Conservation (phyloP, 2,329 filamentous ascomycete genomes). For the Fusarium agapanthi region DNA sequence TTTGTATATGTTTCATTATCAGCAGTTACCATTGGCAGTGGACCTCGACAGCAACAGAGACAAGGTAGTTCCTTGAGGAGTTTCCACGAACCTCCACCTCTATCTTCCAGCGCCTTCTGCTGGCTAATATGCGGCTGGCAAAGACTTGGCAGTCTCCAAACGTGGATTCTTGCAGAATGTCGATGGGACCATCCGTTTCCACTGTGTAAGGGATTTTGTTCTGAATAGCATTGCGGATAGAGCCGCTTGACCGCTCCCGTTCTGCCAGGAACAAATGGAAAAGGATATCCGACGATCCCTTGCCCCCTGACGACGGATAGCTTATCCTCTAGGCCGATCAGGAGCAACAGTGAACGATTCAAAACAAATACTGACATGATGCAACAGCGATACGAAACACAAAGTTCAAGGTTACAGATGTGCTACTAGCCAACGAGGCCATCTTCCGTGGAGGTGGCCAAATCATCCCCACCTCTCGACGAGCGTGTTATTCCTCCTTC, state of each 20-base stretch:
- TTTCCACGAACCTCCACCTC: slow-evolving; percentile 26
- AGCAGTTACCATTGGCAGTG: slow-evolving; percentile 26
- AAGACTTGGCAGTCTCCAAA: slow-evolving; percentile 21
- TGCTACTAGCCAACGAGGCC: slow-evolving; percentile 84
- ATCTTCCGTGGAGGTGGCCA: slow-evolving; percentile 96
- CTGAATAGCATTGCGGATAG: slow-evolving; percentile 12
- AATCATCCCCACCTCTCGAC: slow-evolving; percentile 92
- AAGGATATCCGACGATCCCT: slow-evolving; percentile 30
- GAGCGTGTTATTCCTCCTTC: slow-evolving; percentile 95
- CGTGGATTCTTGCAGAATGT: slow-evolving; percentile 23
- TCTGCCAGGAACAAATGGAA: slow-evolving; percentile 14
- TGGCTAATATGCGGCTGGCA: slow-evolving; percentile 22
- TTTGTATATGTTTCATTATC: slow-evolving; percentile 9
- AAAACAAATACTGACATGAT: slow-evolving; percentile 40
- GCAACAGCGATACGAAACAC: slow-evolving; percentile 88
- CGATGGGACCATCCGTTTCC: slow-evolving; percentile 30
- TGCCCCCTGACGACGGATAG: slow-evolving; percentile 29
- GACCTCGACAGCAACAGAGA: slow-evolving; percentile 26
- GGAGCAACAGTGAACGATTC: not conserved
- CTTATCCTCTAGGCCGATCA: slow-evolving; percentile 4
- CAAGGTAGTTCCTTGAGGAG: slow-evolving; percentile 33
- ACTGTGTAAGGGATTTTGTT: slow-evolving; percentile 20
- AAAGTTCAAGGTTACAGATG: slow-evolving; percentile 95
- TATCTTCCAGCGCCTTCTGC: slow-evolving; percentile 27
- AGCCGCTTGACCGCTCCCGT: slow-evolving; percentile 33